Conservation (phyloP, 768 basidiomycete genomes). For the Gloeostereum incarnatum region DNA sequence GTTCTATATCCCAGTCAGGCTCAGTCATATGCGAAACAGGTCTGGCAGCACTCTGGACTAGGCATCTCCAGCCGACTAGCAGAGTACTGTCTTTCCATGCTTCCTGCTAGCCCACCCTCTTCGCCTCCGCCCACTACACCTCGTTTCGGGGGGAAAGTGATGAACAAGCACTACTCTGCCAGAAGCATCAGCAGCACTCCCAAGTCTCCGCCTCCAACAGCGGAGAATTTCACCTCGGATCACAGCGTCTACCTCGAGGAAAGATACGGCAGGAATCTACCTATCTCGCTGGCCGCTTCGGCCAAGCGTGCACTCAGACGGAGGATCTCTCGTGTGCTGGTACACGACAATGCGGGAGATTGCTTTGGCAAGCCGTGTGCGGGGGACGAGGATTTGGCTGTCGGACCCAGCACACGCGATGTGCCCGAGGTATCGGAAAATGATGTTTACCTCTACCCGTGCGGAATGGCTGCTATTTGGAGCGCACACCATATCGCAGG, state of each 20-base stretch:
- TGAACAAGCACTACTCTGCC: conserved; percentile 52
- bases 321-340: conserved; percentile 79
- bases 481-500: conserved; percentile 70
- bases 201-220: conserved; percentile 1
- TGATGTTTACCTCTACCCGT: conserved; percentile 82
- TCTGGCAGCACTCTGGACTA: conserved; percentile 93
- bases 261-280: conserved; percentile 88
- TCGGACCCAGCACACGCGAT: conserved; percentile 62
- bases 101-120: conserved; percentile 34
- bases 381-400: conserved; percentile 31
- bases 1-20: conserved; percentile 61
- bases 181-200: conserved; percentile 16
- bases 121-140: conserved; percentile 18
- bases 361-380: conserved; percentile 23
- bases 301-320: conserved; percentile 86
- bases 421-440: conserved; percentile 65
- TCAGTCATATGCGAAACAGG: conserved; percentile 69
- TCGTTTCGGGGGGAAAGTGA: conserved; percentile 29
- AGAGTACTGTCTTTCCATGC: conserved; percentile 68
- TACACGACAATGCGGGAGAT: conserved; percentile 45
- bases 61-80: conserved; percentile 87
- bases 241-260: conserved; percentile 81
- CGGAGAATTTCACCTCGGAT: conserved; percentile 51
- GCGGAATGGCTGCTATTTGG: conserved; percentile 96
- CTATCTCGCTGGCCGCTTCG: conserved; percentile 56